phyloP scores from a whole-genome alignment of 495 filamentous ascomycete species.

The Sabuloglossum arenarium region DNA sequence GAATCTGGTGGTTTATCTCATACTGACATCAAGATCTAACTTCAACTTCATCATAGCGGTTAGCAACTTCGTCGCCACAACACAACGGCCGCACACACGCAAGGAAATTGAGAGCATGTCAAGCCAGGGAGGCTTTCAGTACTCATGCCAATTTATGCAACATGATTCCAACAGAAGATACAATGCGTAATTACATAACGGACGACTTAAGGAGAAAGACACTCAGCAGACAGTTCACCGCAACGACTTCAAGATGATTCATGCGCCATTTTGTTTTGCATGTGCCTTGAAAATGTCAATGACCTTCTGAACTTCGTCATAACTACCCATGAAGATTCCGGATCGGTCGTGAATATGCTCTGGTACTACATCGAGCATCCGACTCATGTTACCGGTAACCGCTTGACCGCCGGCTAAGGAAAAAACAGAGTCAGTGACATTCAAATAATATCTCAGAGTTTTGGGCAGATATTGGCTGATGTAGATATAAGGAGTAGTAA shows the following conservation, averaged over 20 bases:
- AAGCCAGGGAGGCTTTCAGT: no score
- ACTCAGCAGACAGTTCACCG: not conserved
- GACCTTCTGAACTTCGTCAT: conserved; percentile 89
- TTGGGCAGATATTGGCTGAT: not conserved
- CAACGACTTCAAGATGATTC: not conserved
- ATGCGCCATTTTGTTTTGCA: not conserved
- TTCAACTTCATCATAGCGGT: no score
- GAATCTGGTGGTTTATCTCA: no score
- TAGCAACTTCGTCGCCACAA: no score
- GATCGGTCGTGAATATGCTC: conserved; percentile 90
- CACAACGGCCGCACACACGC: no score
- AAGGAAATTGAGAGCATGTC: no score
- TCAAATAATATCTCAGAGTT: not conserved
- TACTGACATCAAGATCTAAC: no score
- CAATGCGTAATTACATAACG: not conserved
- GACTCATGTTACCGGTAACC: conserved; percentile 66
- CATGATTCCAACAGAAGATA: not conserved
- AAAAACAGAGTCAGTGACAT: not conserved
- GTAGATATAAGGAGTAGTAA: conserved; percentile 5
- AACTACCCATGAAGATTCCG: conserved; percentile 89
- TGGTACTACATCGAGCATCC: conserved; percentile 77
- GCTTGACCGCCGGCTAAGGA: conserved; percentile 74
- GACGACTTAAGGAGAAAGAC: not conserved
- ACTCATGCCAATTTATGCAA: no score
- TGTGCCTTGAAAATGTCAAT: conserved; percentile 44